Percentiles rank a stretch among this genome's conserved stretches.
These are phyloP conservation scores for Solanum bukasovii DNA, from an alignment of 257 asterid genomes.

Conservation along the genomic window DNA sequence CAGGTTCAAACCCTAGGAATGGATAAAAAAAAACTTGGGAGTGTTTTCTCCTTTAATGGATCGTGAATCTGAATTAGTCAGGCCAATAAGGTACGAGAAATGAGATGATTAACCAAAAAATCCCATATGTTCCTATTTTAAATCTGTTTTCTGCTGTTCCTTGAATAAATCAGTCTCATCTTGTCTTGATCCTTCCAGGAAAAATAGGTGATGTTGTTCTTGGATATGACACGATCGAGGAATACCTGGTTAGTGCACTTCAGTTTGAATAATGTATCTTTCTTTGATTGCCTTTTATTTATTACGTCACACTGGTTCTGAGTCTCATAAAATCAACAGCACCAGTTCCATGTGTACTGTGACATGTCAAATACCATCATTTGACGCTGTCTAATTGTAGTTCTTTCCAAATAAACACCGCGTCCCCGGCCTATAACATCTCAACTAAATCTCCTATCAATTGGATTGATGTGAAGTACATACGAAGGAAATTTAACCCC, in stretches of 20 bases:
- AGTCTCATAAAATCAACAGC: background rate
- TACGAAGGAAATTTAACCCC: background rate
- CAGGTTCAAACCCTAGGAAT: background rate
- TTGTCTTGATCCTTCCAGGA: constrained; percentile 23
- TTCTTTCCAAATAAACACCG: background rate
- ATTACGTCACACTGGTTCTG: background rate
- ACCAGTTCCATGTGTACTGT: background rate
- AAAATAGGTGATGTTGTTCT: constrained; percentile 22
- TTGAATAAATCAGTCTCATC: background rate
- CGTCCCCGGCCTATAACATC: background rate
- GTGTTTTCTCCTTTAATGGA: background rate
- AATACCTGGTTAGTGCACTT: constrained; percentile 31
- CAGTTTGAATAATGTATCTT: background rate
- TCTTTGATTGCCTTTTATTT: background rate
- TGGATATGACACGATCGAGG: constrained; percentile 57
- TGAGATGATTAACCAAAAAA: background rate
- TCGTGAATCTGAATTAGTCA: background rate
- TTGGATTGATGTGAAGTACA: background rate
- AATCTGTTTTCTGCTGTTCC: background rate
- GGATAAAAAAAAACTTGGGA: background rate
- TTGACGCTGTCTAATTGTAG: background rate
- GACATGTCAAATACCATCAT: background rate
- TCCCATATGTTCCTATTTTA: background rate
- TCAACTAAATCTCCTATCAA: background rate
- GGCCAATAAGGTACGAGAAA: background rate